Base-by-base conservation (phyloP, 148 eudicot genomes). In the Diospyros kaki region DNA sequence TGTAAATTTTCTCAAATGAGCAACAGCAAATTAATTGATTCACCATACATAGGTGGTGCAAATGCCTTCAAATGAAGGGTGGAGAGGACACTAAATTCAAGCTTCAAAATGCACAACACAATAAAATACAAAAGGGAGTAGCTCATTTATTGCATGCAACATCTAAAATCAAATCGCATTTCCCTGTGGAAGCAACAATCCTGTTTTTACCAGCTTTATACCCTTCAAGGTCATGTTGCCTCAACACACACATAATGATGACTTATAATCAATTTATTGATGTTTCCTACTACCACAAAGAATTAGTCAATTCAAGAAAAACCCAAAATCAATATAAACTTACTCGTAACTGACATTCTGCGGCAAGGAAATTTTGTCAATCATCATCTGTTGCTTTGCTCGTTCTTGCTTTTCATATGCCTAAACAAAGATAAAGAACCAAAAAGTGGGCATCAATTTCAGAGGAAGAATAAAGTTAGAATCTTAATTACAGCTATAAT, bases 381-480 rank as follows among this genome's bases (percentile, higher is more conserved):
- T 84, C 79, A 81, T 80, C 69, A 66, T 68, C 80, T 89, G 96
- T 78, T 90, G 95, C 83, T 84, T 90, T 60, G 79, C 82, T 81
- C 97, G 90, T 81, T 90, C 92, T 55, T 87, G 87, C 17, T 81
- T 90, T 85, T 92, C 97, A 90, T 81, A 90, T 73, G 86, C 96
- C 98, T 94, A 81, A 77, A 66, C 68, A 63, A 53, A 66, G 58
- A 28, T 28, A 65, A 66, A 66, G 42, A 77, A 76, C 59, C 60
- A 43, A 9, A 56, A 12, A 17, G 41, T 18, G 76, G 55, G 62
- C 48, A 50, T 63, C 51, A 75, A 69, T 66, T 6, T 44, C 54
- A n/a, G n/a, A 15, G 60, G 54, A 58, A 46, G 48, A 12, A 70
- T 65, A 40, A 62, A 68, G 53, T 46, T 38, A 46, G 45, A n/a